Evolutionary conservation across 371 early-diverging fungal genomes (phyloP).

Genomic region (Capniomyces stellatus): DNA sequence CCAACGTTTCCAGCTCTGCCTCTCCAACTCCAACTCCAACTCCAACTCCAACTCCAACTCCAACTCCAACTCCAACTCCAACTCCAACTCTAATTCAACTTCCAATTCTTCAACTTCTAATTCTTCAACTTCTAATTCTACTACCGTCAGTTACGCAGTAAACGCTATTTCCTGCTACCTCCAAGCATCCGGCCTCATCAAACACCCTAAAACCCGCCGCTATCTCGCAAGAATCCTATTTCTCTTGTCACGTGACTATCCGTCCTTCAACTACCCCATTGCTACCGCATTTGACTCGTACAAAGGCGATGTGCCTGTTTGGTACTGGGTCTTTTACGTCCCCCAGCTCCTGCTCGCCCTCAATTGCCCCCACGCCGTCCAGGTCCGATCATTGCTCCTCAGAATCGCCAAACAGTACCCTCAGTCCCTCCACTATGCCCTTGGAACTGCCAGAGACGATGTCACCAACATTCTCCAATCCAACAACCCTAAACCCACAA

Average conservation of each 20-base stretch:
- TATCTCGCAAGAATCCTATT: constrained; percentile 82
- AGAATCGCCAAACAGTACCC: constrained; percentile 90
- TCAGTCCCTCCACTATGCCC: constrained; percentile 88
- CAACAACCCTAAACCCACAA: constrained; percentile 1
- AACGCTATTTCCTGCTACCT: constrained; percentile 93
- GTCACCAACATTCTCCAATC: constrained; percentile 22
- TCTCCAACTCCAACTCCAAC: background rate
- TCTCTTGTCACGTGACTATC: constrained; percentile 77
- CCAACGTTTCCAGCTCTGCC: constrained; percentile 39
- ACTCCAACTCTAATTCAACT: no score
- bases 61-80: no score
- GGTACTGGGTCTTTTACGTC: constrained; percentile 97
- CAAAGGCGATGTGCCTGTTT: constrained; percentile 77
- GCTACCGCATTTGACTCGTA: constrained; percentile 67
- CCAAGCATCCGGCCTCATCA: constrained; percentile 82
- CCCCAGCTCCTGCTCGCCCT: constrained; percentile 82
- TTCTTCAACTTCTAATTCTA: constrained; percentile 36
- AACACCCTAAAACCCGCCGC: constrained; percentile 71
- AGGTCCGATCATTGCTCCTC: constrained; percentile 63
- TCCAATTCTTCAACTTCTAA: no score
- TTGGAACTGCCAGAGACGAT: constrained; percentile 87
- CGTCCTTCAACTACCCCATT: constrained; percentile 51
- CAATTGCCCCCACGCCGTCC: constrained; percentile 39
- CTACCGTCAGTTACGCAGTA: constrained; percentile 64
- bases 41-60: no score